Evolutionary conservation across 2,329 filamentous ascomycete species (phyloP), one percentile per base, ranked within the genome.

Genomic region (Clonostachys rhizophaga): DNA sequence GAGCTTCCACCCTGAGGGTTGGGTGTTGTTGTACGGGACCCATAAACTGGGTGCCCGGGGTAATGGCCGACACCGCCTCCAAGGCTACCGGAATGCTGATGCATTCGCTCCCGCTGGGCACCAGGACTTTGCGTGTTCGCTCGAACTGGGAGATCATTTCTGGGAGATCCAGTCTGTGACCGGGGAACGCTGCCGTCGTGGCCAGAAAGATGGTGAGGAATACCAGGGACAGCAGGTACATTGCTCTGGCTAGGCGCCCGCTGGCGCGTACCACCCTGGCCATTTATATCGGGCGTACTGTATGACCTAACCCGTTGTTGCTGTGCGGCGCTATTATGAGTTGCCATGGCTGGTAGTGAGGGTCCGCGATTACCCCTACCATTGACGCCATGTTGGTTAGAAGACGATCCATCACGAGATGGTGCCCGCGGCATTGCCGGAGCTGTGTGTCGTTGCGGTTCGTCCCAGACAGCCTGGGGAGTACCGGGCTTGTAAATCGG

Each of bases 211-310:
- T 91, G 87, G 17, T 84, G 70, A 20, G 88, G 87, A 45, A 91
- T 91, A 6, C 87, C 86, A 8, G 87, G 87, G 12, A 91, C 86
- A 11, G 81, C 81, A 6, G 87, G 87, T 6, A 90, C 78, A 50
- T 70, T 63, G 55, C 64, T 72, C 67, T n/a, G 14, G 63, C 71
- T 77, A 62, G 66, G 74, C 65, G 80, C 79, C 53, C 75, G 71
- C 46, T 72, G 74, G 52, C 83, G 75, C 60, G 76, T 73, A 43
- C 76, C 76, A 52, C 79, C 76, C 46, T 84, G 79, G 46, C 79
- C 84, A 54, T 95, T 89, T 56, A 96, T 96, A 63, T 97, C 91
- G 8, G 94, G 92, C 52, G 91, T 96, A 69, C 92, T 97, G 59
- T 95, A 95, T 36, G 91, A 96, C 53, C 94, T 82, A 69, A 89